phyloP scores from a whole-genome alignment of 2,329 filamentous ascomycete species.

The Gaeumannomyces sp. region DNA sequence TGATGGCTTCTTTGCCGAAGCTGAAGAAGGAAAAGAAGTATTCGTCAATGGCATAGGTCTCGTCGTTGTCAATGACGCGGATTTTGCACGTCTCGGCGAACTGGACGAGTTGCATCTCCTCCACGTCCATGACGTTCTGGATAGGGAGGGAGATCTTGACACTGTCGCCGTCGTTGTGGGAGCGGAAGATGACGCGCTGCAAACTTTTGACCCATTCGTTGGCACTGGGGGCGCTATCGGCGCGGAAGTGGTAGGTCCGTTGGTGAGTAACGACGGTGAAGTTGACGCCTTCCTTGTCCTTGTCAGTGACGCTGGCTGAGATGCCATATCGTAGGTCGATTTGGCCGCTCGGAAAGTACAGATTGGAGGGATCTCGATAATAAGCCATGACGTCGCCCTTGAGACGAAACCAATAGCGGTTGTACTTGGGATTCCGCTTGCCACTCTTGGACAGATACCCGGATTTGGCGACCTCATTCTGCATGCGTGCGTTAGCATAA shows the following conservation, averaged over 20 bases:
- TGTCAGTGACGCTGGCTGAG: slow-evolving; percentile 72
- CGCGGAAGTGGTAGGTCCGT: slow-evolving; percentile 78
- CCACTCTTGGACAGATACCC: slow-evolving; percentile 86
- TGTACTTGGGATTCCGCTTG: slow-evolving; percentile 79
- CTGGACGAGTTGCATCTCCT: slow-evolving; percentile 84
- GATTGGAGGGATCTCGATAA: slow-evolving; percentile 73
- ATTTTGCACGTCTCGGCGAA: slow-evolving; percentile 93
- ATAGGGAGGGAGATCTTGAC: slow-evolving; percentile 93
- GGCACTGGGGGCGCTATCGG: slow-evolving; percentile 80
- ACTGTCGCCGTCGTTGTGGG: slow-evolving; percentile 93
- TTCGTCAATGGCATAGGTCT: slow-evolving; percentile 94
- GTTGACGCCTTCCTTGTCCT: slow-evolving; percentile 67
- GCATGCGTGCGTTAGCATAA: slow-evolving; percentile 6
- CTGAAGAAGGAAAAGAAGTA: slow-evolving; percentile 98
- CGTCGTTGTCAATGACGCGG: slow-evolving; percentile 85
- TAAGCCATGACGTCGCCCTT: slow-evolving; percentile 92
- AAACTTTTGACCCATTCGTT: slow-evolving; percentile 95
- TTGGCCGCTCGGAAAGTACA: slow-evolving; percentile 87
- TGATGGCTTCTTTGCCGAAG: slow-evolving; percentile 75
- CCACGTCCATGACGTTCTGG: slow-evolving; percentile 83
- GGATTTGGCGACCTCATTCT: slow-evolving; percentile 73
- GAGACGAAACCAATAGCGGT: slow-evolving; percentile 86
- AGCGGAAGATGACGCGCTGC: slow-evolving; percentile 90
- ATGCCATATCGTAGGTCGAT: slow-evolving; percentile 91
- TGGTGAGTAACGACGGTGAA: slow-evolving; percentile 80